Conservation (phyloP, 169 alveolate genomes). For the Eimeria sp. region DNA sequence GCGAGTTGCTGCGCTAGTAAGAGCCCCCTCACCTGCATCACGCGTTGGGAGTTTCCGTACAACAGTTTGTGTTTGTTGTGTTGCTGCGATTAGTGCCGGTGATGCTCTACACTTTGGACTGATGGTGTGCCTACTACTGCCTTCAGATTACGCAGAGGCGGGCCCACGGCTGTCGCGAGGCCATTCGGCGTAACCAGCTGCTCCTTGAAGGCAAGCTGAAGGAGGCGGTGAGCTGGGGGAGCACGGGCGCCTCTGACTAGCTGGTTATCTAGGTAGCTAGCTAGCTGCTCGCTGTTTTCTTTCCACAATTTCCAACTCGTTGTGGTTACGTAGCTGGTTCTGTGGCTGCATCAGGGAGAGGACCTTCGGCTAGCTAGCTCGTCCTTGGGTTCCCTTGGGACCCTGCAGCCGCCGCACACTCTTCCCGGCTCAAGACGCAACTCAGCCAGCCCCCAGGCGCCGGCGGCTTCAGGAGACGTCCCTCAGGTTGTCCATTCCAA, state of each 20-base stretch:
- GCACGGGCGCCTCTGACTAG: background rate
- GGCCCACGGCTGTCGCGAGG: conserved; percentile 77
- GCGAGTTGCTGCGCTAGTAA: conserved; percentile 74
- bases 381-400: background rate
- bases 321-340: background rate
- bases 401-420: background rate
- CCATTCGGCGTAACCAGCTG: conserved; percentile 74
- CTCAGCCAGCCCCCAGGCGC: background rate
- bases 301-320: background rate
- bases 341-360: background rate
- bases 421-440: too few relatives aligned
- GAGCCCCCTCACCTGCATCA: background rate
- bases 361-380: conserved; percentile 21
- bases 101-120: background rate
- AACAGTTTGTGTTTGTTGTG: background rate
- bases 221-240: conserved; percentile 49
- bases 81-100: background rate
- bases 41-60: too few relatives aligned
- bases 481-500: too few relatives aligned
- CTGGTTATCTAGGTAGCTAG: background rate
- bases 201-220: conserved; percentile 63
- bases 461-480: background rate
- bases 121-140: background rate
- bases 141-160: conserved; percentile 74
- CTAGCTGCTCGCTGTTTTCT: background rate